These are phyloP conservation scores for Platanthera zijinensis DNA, from an alignment of 106 monocot genomes.

Conservation along the genomic window DNA sequence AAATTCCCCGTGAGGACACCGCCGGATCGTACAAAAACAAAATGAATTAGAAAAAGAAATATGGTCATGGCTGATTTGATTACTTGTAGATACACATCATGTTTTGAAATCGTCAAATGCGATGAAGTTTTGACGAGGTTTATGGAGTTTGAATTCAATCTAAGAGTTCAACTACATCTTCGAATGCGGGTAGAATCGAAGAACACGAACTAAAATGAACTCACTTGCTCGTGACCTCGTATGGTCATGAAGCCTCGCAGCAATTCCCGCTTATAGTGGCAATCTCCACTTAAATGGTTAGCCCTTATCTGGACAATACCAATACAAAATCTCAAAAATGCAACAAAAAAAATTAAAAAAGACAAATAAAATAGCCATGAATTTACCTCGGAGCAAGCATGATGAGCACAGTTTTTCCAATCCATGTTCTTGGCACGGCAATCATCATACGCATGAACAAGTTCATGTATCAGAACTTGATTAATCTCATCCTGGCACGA, in stretches of 20 bases:
- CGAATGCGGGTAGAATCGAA: not conserved
- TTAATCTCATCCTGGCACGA: conserved; percentile 75
- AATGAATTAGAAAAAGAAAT: not conserved
- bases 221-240: conserved; percentile 70
- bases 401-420: conserved; percentile 97
- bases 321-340: not conserved
- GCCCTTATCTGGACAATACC: conserved; percentile 51
- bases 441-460: conserved; percentile 97
- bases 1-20: conserved; percentile 4
- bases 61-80: not conserved
- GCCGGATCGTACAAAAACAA: not conserved
- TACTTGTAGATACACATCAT: no score
- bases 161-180: not conserved
- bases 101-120: no score
- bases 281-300: conserved; percentile 86
- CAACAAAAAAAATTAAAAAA: not conserved
- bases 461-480: conserved; percentile 91
- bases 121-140: not conserved
- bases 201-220: conserved; percentile 1
- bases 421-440: conserved; percentile 83
- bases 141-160: not conserved
- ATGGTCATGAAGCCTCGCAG: conserved; percentile 74
- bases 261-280: conserved; percentile 75
- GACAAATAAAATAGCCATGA: not conserved
- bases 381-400: conserved; percentile 95